These are phyloP conservation scores for Eucalyptus cloeziana DNA, from an alignment of 345 rosid genomes.

Conservation along the genomic window DNA sequence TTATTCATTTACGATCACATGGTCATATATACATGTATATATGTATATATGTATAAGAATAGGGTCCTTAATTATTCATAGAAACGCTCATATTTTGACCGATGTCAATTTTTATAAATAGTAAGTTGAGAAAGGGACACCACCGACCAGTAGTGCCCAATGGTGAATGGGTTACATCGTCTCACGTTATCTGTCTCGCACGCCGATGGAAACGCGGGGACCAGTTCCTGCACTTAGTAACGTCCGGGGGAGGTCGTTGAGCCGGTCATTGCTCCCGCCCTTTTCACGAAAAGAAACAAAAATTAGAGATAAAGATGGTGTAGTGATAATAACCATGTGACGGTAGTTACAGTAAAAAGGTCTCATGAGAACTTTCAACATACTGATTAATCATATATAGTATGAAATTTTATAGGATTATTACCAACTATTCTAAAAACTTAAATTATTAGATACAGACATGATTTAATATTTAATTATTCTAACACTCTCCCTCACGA, in stretches of 20 bases:
- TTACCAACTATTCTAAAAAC: fast-evolving
- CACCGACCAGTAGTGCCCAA: not conserved
- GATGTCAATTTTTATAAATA: not conserved
- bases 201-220: not conserved
- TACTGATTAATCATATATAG: not conserved
- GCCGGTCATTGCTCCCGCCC: not conserved
- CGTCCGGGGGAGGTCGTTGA: not conserved
- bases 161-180: not conserved
- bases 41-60: not conserved
- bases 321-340: too few relatives aligned
- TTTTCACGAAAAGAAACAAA: not conserved
- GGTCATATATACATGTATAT: not conserved
- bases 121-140: not conserved
- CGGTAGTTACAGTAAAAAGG: not conserved
- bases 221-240: not conserved
- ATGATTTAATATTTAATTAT: too few relatives aligned
- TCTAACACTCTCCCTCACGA: too few relatives aligned
- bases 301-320: not conserved
- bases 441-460: fast-evolving
- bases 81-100: not conserved
- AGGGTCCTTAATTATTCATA: not conserved
- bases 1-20: too few relatives aligned
- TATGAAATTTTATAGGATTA: not conserved
- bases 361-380: not conserved
- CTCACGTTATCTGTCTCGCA: not conserved